Percentiles rank a stretch among this genome's conserved stretches.
Evolutionary conservation across 1,284 basidiomycete genomes (phyloP).

Genomic region (Puccinia triticina): DNA sequence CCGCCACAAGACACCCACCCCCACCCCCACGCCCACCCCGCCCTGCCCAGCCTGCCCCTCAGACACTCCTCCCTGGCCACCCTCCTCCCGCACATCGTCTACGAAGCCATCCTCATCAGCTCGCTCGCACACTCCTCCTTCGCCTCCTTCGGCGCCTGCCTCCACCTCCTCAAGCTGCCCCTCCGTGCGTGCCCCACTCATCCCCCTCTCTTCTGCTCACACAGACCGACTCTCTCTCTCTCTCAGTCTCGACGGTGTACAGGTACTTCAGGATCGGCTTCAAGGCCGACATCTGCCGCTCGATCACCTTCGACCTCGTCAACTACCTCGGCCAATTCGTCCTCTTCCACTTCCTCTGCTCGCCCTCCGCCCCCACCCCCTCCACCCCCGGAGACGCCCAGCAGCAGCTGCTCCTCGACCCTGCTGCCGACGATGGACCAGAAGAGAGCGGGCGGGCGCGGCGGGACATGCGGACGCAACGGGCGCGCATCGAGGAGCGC

Average conservation of each 20-base stretch:
- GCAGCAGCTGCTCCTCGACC: too few relatives aligned
- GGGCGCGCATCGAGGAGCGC: too few relatives aligned
- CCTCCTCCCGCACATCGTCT: background rate
- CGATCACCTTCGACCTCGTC: background rate
- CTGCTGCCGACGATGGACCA: too few relatives aligned
- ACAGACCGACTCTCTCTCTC: background rate
- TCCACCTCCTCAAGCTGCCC: slow-evolving; percentile 13
- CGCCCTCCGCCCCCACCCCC: background rate
- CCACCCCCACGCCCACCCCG: too few relatives aligned
- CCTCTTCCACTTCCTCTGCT: background rate
- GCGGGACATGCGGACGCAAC: too few relatives aligned
- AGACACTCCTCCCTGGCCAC: background rate
- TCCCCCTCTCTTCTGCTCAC: too few relatives aligned
- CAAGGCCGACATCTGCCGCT: background rate
- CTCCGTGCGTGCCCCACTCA: background rate
- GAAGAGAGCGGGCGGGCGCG: too few relatives aligned
- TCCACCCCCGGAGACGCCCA: too few relatives aligned
- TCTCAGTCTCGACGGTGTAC: slow-evolving; percentile 7
- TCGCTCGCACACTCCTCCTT: background rate
- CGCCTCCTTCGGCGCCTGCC: background rate
- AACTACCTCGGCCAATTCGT: slow-evolving; percentile 27
- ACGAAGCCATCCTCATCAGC: slow-evolving; percentile 11
- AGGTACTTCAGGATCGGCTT: slow-evolving; percentile 1
- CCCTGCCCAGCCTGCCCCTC: background rate
- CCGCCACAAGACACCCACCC: too few relatives aligned